Base-by-base conservation (phyloP, 805 yeast species). In the Starmerella stigmatis region DNA sequence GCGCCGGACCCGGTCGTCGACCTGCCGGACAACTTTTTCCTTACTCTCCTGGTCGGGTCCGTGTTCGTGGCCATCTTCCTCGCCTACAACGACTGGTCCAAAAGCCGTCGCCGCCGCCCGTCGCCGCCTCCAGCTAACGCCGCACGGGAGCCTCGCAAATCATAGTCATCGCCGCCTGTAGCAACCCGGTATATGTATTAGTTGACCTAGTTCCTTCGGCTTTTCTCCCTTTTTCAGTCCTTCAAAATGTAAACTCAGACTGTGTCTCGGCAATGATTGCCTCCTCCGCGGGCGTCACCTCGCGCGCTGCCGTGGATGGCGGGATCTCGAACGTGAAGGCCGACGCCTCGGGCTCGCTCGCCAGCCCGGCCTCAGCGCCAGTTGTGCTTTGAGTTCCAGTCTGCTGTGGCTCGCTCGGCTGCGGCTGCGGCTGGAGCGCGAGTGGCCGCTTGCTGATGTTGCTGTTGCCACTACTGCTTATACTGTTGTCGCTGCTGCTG, bases 21-120 rank as follows among this genome's bases (percentile, higher is more conserved):
- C 11, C 42, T 55, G 6, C 54, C 59, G 19, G 57, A 54, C 46
- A 43, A 54, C 43, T 50, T 53, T 36, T 51, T 56, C 30, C 23
- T 37, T 11, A 48, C 54, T 9, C 26, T 52, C 31, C 41, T 54
- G n/a, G 22, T 50, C 3, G 56, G 48, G 4, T 48, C 55, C 2
- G 30, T 52, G 5, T 41, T 38, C 6, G 38, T 43, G 6, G 55
- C 52, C 10, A 33, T 21, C 13, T 39, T 53, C 17, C 16, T 52
- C 41, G 49, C 48, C 12, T 51, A 44, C 41, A 34, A 42, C 21
- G 41, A 31, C 30, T 31, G 31, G 29, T 5, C 20, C 4, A 21
- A 9, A 38, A n/a, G 12, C 15, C 9, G 31, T 8, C 31, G 31
- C 31, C 31, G 31, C 27, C 8, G 8, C 11, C 27, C 27, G n/a